phyloP scores from a whole-genome alignment of 1,284 basidiomycete species.

The Veloporphyrellus conicus region DNA sequence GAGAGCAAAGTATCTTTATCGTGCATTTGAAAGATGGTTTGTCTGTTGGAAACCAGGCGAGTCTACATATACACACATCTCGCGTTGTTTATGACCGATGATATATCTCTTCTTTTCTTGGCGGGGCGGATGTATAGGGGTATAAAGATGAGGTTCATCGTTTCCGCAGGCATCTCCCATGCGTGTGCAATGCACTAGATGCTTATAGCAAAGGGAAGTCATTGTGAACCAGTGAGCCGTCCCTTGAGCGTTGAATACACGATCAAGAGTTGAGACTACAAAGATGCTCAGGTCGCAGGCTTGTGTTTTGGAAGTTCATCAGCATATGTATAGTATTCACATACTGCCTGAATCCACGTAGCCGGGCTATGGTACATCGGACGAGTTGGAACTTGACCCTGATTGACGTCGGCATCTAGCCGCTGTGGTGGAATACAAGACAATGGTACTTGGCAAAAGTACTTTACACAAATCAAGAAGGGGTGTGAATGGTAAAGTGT shows the following conservation, averaged over 20 bases:
- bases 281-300: too few relatives aligned
- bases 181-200: slow-evolving; percentile 15
- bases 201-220: not conserved
- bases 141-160: slow-evolving; percentile 19
- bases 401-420: too few relatives aligned
- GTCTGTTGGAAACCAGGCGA: slow-evolving; percentile 12
- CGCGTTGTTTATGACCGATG: not conserved
- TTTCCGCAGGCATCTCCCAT: slow-evolving; percentile 7
- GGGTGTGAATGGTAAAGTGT: not conserved
- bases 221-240: not conserved
- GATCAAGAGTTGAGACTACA: too few relatives aligned
- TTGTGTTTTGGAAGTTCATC: too few relatives aligned
- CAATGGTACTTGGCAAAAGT: not conserved
- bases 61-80: not conserved
- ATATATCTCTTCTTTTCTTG: not conserved
- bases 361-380: too few relatives aligned
- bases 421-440: too few relatives aligned
- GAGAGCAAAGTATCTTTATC: slow-evolving; percentile 17
- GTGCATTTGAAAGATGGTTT: slow-evolving; percentile 21
- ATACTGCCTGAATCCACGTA: too few relatives aligned
- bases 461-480: not conserved
- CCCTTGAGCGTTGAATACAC: not conserved
- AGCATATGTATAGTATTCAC: too few relatives aligned
- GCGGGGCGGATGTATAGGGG: slow-evolving; percentile 3
- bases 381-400: too few relatives aligned